Conservation (phyloP, 2,329 filamentous ascomycete genomes). For the Rutstroemia sp. region DNA sequence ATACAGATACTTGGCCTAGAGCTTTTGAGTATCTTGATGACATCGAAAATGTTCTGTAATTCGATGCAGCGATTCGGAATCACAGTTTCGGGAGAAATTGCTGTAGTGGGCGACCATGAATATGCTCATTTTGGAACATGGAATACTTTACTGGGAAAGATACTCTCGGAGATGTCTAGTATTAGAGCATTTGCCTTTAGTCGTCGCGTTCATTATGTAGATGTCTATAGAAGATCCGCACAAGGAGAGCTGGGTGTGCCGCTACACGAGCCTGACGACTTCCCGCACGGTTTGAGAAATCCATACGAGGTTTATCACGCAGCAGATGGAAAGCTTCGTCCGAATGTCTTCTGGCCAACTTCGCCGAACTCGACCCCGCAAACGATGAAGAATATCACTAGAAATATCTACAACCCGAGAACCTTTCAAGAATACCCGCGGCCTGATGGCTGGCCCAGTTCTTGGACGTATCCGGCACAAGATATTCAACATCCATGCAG, state of each 20-base stretch:
- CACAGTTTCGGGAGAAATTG: neutral
- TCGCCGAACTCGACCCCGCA: neutral
- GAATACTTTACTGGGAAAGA: neutral
- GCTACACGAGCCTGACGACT: neutral
- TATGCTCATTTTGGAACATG: neutral
- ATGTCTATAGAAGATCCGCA: neutral
- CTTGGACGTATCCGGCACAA: slow-evolving; percentile 3
- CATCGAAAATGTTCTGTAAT: neutral
- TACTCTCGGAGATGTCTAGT: neutral
- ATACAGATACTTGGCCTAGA: neutral
- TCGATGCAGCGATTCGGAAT: neutral
- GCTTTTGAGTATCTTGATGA: neutral
- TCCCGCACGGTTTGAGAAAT: neutral
- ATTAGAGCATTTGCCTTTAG: slow-evolving; percentile 3
- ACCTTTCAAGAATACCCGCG: neutral
- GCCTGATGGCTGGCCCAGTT: neutral
- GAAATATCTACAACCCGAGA: neutral
- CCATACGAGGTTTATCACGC: neutral
- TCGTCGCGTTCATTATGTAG: slow-evolving; percentile 1
- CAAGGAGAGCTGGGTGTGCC: neutral
- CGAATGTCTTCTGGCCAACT: neutral
- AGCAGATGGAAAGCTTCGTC: neutral
- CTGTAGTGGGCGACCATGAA: neutral
- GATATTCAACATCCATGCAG: slow-evolving; percentile 6
- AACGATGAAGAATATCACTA: neutral